These are phyloP conservation scores for Populus hybrid DNA, from an alignment of 441 rosid genomes.

Conservation along the genomic window DNA sequence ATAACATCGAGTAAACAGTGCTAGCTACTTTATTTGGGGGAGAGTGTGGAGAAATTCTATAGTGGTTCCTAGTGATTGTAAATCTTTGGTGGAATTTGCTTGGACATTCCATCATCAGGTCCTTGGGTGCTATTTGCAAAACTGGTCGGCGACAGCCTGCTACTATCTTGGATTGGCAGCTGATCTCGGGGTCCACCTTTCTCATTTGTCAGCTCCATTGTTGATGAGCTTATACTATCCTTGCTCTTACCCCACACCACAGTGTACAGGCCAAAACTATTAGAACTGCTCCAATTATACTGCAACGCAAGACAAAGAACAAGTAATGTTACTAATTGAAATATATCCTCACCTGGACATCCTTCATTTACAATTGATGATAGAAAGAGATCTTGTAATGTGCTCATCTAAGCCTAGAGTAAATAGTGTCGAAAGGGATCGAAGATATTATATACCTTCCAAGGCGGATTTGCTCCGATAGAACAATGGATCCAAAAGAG, in stretches of 20 bases:
- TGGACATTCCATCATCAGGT: background rate
- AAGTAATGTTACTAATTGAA: background rate
- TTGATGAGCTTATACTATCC: no score
- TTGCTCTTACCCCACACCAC: no score
- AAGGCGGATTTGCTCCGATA: constrained; percentile 58
- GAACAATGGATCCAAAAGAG: constrained; percentile 57
- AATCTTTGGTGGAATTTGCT: background rate
- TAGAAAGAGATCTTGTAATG: no score
- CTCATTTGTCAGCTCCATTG: constrained; percentile 17
- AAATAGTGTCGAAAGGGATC: no score
- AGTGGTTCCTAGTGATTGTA: background rate
- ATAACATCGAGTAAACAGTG: background rate
- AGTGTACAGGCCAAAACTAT: constrained; percentile 75
- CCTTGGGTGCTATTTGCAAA: constrained; percentile 1
- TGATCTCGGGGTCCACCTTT: constrained; percentile 29
- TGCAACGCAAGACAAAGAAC: constrained; percentile 19
- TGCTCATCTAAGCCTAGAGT: no score
- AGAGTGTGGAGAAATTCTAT: background rate
- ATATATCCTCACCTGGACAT: no score
- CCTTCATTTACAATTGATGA: no score
- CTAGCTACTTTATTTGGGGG: background rate
- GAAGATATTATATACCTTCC: constrained; percentile 47
- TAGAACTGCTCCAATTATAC: constrained; percentile 68
- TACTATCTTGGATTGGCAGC: constrained; percentile 44
- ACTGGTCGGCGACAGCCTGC: constrained; percentile 24